Evolutionary conservation across 345 rosid species (phyloP), one percentile per base, ranked within the genome.

Genomic region (Moringa oleifera): DNA sequence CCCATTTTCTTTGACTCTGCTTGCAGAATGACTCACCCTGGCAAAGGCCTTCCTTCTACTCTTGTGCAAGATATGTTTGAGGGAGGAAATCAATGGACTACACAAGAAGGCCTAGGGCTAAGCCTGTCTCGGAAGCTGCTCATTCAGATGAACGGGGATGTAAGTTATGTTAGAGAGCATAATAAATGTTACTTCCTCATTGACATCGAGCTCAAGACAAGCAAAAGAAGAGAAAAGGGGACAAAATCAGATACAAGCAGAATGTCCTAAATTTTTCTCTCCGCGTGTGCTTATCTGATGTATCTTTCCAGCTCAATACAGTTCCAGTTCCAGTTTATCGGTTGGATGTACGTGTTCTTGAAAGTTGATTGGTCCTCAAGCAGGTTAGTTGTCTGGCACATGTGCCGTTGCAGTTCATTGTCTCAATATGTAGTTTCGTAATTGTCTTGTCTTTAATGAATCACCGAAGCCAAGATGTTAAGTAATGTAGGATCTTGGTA

Each of bases 1-100:
- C 12, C 13, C 17, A 4, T 6, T 55, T 46, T 55, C 7, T 19
- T 66, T 6, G 55, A 23, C 28, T 53, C 41, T 66, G 58, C 36
- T 51, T 76, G 74, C 41, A 91, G 98, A 69, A 77, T 91, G 84
- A 77, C 82, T 25, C 92, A 83, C 74, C 85, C 92, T 0, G 91
- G 98, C 18, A 57, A 75, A 73, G 92, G 96, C 55, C 72, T 89
- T 56, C 94, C 96, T 59, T 25, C 81, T 50, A 68, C 71, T 61
- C 73, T 85, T 51, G 53, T 87, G 63, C 68, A 81, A 64, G 90
- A 91, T 23, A 87, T 89, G 89, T 76, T 76, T 18, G 81, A 79
- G 18, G 76, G 68, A 4, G 73, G 75, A 69, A 83, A 77, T 21
- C 75, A 37, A 20, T 70, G 84, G 84, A 70, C 31, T 16, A 77